These are phyloP conservation scores for Striga hermonthica DNA, from an alignment of 305 asterid genomes.

Conservation along the genomic window DNA sequence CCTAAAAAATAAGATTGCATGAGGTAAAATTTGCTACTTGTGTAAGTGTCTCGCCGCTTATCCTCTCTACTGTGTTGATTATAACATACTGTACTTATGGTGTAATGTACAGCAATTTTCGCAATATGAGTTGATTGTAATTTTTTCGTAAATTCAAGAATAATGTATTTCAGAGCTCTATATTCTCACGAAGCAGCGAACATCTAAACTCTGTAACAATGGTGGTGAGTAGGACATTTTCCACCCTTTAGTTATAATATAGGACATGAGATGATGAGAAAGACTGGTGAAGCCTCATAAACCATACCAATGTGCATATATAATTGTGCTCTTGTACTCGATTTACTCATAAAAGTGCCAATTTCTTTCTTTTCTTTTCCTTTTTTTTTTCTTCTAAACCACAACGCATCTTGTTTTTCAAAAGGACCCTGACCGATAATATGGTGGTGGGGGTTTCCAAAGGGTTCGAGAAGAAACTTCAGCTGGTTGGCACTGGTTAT, in stretches of 20 bases:
- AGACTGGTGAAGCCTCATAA: constrained; percentile 10
- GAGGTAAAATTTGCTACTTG: neutral
- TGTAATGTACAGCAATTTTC: neutral
- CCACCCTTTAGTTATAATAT: too few species aligned
- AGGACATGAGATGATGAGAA: too few species aligned
- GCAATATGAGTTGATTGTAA: neutral
- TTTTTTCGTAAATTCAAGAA: neutral
- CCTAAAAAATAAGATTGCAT: neutral
- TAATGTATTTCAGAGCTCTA: constrained; percentile 16
- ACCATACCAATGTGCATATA: neutral
- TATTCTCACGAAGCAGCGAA: neutral
- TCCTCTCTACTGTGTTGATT: neutral
- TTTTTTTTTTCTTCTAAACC: neutral
- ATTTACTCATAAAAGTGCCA: neutral
- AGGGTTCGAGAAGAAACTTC: constrained; percentile 93
- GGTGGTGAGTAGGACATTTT: neutral
- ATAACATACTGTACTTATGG: neutral
- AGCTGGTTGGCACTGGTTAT: constrained; percentile 86
- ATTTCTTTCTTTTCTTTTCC: too few species aligned
- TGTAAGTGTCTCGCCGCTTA: neutral
- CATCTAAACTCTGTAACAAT: neutral
- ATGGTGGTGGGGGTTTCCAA: constrained; percentile 94
- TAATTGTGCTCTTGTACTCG: neutral
- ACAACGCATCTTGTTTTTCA: constrained; percentile 4
- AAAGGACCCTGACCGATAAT: constrained; percentile 96